Percentiles rank a stretch among this genome's conserved stretches.
These are phyloP conservation scores for Penicillium sp. DNA, from an alignment of 2,329 filamentous ascomycete genomes.

Conservation along the genomic window DNA sequence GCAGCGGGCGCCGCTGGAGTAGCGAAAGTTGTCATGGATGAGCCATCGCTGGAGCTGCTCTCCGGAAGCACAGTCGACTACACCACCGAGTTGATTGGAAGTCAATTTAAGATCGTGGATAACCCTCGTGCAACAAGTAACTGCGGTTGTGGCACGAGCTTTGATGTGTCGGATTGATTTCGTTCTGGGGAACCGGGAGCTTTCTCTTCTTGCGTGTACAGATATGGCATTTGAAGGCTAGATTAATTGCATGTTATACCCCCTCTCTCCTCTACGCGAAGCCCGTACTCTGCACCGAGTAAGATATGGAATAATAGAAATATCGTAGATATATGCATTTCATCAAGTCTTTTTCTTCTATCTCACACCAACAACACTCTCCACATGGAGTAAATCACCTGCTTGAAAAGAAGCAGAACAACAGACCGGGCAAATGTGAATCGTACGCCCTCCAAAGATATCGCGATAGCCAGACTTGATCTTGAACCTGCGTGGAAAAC, in stretches of 20 bases:
- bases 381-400: conserved; percentile 11
- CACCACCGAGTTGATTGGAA: conserved; percentile 89
- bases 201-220: conserved; percentile 14
- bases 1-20: conserved; percentile 41
- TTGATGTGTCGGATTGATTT: conserved; percentile 71
- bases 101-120: conserved; percentile 93
- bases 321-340: conserved; percentile 25
- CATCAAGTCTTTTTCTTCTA: conserved; percentile 26
- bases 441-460: conserved; percentile 26
- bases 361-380: conserved; percentile 19
- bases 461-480: conserved; percentile 22
- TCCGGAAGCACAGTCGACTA: conserved; percentile 95
- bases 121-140: conserved; percentile 89
- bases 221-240: conserved; percentile 16
- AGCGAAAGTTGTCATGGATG: conserved; percentile 85
- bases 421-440: conserved; percentile 23
- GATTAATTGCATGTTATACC: conserved; percentile 24
- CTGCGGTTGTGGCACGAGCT: conserved; percentile 95
- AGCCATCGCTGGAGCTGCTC: conserved; percentile 77
- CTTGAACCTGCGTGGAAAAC: conserved; percentile 17
- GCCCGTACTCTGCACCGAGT: too few species aligned
- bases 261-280: conserved; percentile 10
- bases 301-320: not conserved
- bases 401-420: conserved; percentile 15
- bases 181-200: not conserved